Percentiles rank a stretch among this genome's conserved stretches.
These are phyloP conservation scores for Gymnopus androsaceus DNA, from an alignment of 1,284 basidiomycete genomes.

Conservation along the genomic window DNA sequence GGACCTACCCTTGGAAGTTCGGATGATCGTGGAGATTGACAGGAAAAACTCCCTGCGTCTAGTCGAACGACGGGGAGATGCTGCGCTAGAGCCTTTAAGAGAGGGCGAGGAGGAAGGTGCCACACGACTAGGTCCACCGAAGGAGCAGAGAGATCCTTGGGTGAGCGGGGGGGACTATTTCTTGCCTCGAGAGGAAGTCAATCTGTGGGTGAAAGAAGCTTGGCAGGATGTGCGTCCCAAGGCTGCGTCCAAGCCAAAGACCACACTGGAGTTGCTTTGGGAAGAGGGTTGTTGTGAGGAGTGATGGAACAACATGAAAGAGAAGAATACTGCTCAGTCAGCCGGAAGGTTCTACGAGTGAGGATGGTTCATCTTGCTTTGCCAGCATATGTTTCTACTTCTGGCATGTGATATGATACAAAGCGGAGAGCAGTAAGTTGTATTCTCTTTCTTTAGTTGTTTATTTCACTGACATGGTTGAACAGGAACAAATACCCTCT, in stretches of 20 bases:
- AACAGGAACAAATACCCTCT: conserved; percentile 13
- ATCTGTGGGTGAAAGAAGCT: conserved; percentile 17
- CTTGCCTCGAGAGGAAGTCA: conserved; percentile 21
- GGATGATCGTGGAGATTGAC: conserved; percentile 30
- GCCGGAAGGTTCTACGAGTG: conserved; percentile 30
- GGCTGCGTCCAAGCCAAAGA: too few relatives aligned
- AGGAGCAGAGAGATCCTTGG: conserved; percentile 19
- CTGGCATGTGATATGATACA: conserved; percentile 29
- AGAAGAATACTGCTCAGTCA: conserved; percentile 19
- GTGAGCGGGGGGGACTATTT: conserved; percentile 22
- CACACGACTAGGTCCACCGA: conserved; percentile 3
- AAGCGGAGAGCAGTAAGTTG: conserved; percentile 31
- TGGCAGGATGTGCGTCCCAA: too few relatives aligned
- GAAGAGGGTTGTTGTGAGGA: neutral
- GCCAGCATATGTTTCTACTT: conserved; percentile 28
- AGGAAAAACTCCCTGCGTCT: conserved; percentile 36
- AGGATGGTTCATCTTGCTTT: conserved; percentile 29
- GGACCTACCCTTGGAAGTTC: conserved; percentile 24
- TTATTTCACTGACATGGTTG: neutral
- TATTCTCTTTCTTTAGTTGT: neutral
- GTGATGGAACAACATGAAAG: conserved; percentile 4
- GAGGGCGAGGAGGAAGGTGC: neutral
- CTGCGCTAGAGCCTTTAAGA: neutral
- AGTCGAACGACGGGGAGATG: conserved; percentile 2
- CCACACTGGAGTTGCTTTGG: neutral